Evolutionary conservation across 495 filamentous ascomycete species (phyloP).

Genomic region (Friedmanniomyces simplex): DNA sequence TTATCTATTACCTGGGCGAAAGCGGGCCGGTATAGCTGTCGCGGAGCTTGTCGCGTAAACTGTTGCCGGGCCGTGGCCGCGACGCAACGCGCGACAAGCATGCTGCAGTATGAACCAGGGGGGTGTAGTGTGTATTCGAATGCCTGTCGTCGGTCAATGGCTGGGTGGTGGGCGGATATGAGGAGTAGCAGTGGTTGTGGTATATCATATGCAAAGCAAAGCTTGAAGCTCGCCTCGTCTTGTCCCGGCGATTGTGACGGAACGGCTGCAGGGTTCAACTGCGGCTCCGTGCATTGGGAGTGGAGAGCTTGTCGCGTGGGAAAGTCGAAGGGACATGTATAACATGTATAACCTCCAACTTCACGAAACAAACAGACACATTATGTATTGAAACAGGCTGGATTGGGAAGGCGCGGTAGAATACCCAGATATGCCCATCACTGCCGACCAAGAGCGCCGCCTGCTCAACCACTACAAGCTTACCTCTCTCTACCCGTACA

Average conservation of each 20-base stretch:
- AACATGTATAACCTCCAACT: no score
- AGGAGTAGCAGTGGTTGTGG: background rate
- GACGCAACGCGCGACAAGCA: conserved; percentile 52
- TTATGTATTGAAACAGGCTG: no score
- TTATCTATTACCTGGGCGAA: conserved; percentile 43
- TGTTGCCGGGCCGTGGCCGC: conserved; percentile 46
- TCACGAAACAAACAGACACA: no score
- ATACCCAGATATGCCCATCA: conserved; percentile 19
- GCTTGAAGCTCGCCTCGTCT: background rate
- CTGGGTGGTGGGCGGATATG: background rate
- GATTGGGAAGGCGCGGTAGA: background rate
- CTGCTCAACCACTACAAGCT: conserved; percentile 88
- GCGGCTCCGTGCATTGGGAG: no score
- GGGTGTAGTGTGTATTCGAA: background rate
- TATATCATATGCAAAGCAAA: conserved; percentile 1
- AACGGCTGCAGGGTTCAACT: no score
- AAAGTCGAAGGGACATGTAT: no score
- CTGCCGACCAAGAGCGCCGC: conserved; percentile 56
- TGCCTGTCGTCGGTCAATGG: background rate
- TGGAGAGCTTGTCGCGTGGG: no score
- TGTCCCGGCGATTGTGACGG: background rate
- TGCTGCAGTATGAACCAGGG: conserved; percentile 18
- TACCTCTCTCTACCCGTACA: conserved; percentile 61
- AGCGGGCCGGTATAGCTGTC: conserved; percentile 38
- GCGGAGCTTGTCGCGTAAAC: conserved; percentile 26